phyloP scores from a whole-genome alignment of 306 rosid genomes.

The Crotalaria pallida region DNA sequence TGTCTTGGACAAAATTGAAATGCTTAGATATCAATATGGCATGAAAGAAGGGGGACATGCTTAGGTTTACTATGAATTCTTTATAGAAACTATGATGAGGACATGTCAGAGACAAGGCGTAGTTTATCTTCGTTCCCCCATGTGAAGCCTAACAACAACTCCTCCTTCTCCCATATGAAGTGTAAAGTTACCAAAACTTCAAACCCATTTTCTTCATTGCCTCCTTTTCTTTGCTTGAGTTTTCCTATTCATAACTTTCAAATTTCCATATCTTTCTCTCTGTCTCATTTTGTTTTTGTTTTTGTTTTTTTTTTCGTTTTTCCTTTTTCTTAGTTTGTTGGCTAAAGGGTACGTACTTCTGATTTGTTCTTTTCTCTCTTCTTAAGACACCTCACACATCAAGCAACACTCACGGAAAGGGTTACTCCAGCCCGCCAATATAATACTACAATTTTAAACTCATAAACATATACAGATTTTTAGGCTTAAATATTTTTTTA shows the following conservation, averaged over 20 bases:
- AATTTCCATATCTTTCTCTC: conserved; percentile 3
- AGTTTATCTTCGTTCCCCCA: conserved; percentile 43
- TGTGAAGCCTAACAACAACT: conserved; percentile 51
- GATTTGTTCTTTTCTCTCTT: conserved; percentile 63
- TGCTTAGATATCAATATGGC: conserved; percentile 21
- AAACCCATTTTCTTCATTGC: conserved; percentile 27
- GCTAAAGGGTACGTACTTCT: conserved; percentile 25
- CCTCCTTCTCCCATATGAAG: conserved; percentile 29
- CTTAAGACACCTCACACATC: conserved; percentile 61
- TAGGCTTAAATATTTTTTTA: too few species aligned
- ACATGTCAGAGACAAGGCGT: conserved; percentile 56
- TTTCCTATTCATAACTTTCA: conserved; percentile 21
- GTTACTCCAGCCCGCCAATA: conserved; percentile 8
- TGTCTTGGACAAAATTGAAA: conserved; percentile 35
- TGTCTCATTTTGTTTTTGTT: not conserved
- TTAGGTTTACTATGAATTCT: conserved; percentile 45
- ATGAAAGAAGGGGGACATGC: conserved; percentile 49
- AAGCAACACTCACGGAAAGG: conserved; percentile 33
- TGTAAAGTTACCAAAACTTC: conserved; percentile 45
- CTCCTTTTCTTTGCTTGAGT: conserved; percentile 18
- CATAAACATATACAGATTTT: not conserved
- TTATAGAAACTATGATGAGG: conserved; percentile 60
- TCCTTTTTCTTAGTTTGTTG: conserved; percentile 22
- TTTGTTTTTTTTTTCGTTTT: too few species aligned
- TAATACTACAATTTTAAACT: not conserved